phyloP scores from a whole-genome alignment of 2,329 filamentous ascomycete species.

The Trichophyton mentagrophytes region DNA sequence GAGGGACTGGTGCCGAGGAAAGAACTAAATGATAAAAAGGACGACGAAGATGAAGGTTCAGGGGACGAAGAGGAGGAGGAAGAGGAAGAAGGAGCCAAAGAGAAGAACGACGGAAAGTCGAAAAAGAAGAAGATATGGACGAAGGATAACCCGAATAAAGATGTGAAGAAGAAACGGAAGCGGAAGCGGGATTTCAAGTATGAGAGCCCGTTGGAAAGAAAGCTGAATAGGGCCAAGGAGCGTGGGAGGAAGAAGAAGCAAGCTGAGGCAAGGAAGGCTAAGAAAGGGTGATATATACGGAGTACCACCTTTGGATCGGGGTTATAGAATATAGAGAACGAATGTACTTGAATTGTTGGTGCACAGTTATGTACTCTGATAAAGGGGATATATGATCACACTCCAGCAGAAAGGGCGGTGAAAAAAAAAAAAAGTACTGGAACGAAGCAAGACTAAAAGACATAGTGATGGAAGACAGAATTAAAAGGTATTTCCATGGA shows the following conservation, averaged over 20 bases:
- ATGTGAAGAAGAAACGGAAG: constrained; percentile 50
- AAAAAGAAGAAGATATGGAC: constrained; percentile 36
- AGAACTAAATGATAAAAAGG: constrained; percentile 18
- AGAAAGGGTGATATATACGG: neutral
- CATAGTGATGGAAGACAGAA: neutral
- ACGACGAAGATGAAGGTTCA: constrained; percentile 13
- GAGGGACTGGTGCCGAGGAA: constrained; percentile 51
- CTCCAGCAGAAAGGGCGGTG: neutral
- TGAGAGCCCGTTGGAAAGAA: constrained; percentile 74
- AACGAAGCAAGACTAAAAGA: neutral
- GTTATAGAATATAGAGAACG: neutral
- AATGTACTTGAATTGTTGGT: neutral
- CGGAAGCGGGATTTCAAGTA: constrained; percentile 90
- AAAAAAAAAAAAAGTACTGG: neutral
- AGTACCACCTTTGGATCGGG: neutral
- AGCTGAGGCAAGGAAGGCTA: constrained; percentile 43
- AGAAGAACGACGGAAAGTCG: constrained; percentile 14
- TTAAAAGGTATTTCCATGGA: neutral
- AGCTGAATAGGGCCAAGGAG: constrained; percentile 47
- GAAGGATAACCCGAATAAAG: constrained; percentile 38
- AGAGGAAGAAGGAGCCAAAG: constrained; percentile 14
- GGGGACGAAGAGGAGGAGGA: constrained; percentile 19
- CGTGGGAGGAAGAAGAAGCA: constrained; percentile 57
- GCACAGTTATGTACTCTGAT: neutral
- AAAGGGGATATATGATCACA: neutral